phyloP scores from a whole-genome alignment of 768 basidiomycete genomes.

The Boletus rubescentipes region DNA sequence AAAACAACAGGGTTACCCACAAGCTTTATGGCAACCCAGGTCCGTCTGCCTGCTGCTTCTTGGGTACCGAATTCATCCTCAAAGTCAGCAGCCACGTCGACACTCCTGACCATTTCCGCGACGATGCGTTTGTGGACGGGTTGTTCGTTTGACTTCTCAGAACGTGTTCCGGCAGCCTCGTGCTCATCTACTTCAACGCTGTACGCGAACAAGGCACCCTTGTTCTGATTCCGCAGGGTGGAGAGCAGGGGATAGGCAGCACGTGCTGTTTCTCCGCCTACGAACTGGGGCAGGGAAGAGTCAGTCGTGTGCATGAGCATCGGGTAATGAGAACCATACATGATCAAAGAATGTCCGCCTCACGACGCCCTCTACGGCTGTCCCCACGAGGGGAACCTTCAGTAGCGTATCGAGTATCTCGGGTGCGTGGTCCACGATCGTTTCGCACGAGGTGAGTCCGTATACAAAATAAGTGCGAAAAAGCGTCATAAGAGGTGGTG shows the following conservation, averaged over 20 bases:
- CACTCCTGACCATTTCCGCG: conserved; percentile 70
- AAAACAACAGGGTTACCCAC: conserved; percentile 38
- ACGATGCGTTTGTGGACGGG: conserved; percentile 62
- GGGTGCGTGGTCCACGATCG: conserved; percentile 75
- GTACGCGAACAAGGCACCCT: conserved; percentile 78
- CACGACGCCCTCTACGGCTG: conserved; percentile 67
- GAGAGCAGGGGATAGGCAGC: conserved; percentile 65
- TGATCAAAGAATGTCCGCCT: conserved; percentile 85
- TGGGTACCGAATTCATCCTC: conserved; percentile 48
- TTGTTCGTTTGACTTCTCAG: conserved; percentile 13
- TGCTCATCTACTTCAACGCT: conserved; percentile 80
- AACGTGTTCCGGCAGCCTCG: conserved; percentile 39
- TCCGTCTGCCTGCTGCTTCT: conserved; percentile 46
- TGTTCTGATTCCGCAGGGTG: conserved; percentile 61
- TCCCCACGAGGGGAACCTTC: conserved; percentile 52
- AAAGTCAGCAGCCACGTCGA: conserved; percentile 80
- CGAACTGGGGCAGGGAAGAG: conserved; percentile 54
- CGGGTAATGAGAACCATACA: conserved; percentile 37
- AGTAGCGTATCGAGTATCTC: conserved; percentile 53
- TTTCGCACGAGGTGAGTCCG: conserved; percentile 73
- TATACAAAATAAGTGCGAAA: conserved; percentile 81
- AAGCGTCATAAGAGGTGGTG: conserved; percentile 39
- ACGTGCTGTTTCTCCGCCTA: conserved; percentile 81
- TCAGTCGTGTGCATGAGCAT: background rate
- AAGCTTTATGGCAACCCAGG: conserved; percentile 86